Conservation (phyloP, 2,329 filamentous ascomycete species). For the Hymenoscyphus fraxineus region DNA sequence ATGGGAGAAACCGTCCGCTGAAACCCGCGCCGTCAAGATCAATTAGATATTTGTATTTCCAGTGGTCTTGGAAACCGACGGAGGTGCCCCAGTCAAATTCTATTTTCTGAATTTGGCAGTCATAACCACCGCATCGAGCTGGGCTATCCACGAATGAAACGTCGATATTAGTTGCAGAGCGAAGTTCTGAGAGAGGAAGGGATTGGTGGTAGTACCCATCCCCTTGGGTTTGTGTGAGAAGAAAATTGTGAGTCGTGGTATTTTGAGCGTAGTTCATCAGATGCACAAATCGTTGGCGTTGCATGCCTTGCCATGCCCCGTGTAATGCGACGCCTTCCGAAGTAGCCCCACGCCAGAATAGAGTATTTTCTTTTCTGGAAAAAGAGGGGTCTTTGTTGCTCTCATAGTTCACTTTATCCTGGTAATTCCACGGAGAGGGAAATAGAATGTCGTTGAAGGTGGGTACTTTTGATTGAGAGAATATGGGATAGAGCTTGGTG, state of each 20-base stretch:
- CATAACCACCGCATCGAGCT: constrained; percentile 33
- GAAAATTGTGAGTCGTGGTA: constrained; percentile 32
- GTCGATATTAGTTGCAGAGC: constrained; percentile 29
- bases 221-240: constrained; percentile 32
- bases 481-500: constrained; percentile 49
- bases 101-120: constrained; percentile 34
- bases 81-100: constrained; percentile 30
- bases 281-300: constrained; percentile 56
- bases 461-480: constrained; percentile 52
- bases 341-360: constrained; percentile 52
- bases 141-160: constrained; percentile 41
- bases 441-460: constrained; percentile 52
- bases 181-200: constrained; percentile 40
- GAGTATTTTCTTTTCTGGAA: constrained; percentile 41
- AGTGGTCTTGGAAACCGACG: constrained; percentile 37
- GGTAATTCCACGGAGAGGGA: constrained; percentile 41
- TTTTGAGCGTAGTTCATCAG: constrained; percentile 46
- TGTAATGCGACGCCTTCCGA: constrained; percentile 41
- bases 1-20: constrained; percentile 47
- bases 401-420: constrained; percentile 40
- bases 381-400: constrained; percentile 40
- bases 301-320: constrained; percentile 50
- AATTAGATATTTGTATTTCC: constrained; percentile 50
- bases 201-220: constrained; percentile 37
- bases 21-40: constrained; percentile 57